phyloP scores from a whole-genome alignment of 164 flowering plant genomes.

The Cinnamomum micranthum region DNA sequence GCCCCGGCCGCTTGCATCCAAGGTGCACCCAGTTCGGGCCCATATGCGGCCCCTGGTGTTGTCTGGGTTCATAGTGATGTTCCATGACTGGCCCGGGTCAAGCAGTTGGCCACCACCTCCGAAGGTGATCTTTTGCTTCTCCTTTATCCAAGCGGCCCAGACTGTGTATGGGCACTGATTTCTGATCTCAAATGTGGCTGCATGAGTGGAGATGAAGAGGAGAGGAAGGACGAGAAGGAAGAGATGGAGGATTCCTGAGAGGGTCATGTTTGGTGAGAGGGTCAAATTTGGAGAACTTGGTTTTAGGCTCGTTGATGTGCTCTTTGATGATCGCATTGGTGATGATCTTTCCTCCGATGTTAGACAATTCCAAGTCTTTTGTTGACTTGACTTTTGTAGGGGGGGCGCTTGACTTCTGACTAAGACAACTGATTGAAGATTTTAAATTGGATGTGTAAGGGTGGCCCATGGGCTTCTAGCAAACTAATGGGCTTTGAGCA shows the following conservation, averaged over 20 bases:
- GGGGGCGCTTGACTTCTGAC: neutral
- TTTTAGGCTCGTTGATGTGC: neutral
- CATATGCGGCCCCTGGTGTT: constrained; percentile 27
- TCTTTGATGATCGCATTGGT: neutral
- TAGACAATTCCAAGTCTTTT: neutral
- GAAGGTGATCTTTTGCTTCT: too few relatives aligned
- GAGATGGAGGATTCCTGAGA: neutral
- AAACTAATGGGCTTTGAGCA: too few relatives aligned
- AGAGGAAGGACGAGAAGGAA: constrained; percentile 1
- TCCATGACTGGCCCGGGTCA: constrained; percentile 14
- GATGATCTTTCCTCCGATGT: neutral
- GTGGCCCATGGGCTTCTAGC: too few relatives aligned
- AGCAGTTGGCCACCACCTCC: constrained; percentile 13
- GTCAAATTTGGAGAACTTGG: neutral
- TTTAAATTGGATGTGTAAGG: too few relatives aligned
- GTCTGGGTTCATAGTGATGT: constrained; percentile 18
- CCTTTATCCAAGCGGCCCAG: constrained; percentile 5
- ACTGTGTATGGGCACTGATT: constrained; percentile 9
- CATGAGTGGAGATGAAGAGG: neutral
- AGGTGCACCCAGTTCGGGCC: constrained; percentile 32
- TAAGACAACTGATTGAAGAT: too few relatives aligned
- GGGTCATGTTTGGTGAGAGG: neutral
- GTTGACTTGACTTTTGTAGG: neutral
- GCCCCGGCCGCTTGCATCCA: constrained; percentile 22
- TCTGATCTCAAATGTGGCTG: constrained; percentile 1